Evolutionary conservation across 2,329 filamentous ascomycete genomes (phyloP), one percentile per base, ranked within the genome.

Genomic region (Xylaria multiplex): DNA sequence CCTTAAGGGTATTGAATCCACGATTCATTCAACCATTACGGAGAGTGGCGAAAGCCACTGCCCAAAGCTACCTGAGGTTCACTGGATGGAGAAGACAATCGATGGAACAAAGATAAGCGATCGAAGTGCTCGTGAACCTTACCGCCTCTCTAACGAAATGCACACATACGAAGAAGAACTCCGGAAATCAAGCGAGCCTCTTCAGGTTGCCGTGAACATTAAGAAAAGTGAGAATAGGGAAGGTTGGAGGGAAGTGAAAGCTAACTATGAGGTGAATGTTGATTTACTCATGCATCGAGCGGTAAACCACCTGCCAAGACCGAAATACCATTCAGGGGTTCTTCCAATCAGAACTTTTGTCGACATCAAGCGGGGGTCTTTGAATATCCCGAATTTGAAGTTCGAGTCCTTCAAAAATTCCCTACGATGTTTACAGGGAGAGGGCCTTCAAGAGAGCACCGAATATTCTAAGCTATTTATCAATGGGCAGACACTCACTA

Each of bases 331-430:
- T 40, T 19, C 40, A 16, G 54, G 6, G 27, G 24, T 37, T 24
- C 11, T 22, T 14, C 3, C 19, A 2, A 14, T 63, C 16, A 54
- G 2, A 37, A 45, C 65, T 45, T 45, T 8, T 2, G 42, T 66
- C n/a, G 32, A 45, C 14, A 60, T 64, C 42, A 49, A 55, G 45
- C 37, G 27, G 27, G 68, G 45, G 2, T 59, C 65, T 11, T 49
- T 68, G 14, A 57, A 64, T 19, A 64, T 68, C 24, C 58, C 68
- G 6, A 68, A 70, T 45, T n/a, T 70, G 11, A 61, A 27, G 35
- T 71, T 71, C 24, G 55, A 65, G 16, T 52, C 69, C 16, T 70
- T 71, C 57, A 24, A 40, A 37, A 64, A 59, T 5, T 70, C 66
- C 1, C 50, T 71, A 2, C 45, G 24, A 6, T 61, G 64, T 56